Evolutionary conservation across 2,329 filamentous ascomycete genomes (phyloP), one percentile per base, ranked within the genome.

Genomic region (Calonectria honghensis): DNA sequence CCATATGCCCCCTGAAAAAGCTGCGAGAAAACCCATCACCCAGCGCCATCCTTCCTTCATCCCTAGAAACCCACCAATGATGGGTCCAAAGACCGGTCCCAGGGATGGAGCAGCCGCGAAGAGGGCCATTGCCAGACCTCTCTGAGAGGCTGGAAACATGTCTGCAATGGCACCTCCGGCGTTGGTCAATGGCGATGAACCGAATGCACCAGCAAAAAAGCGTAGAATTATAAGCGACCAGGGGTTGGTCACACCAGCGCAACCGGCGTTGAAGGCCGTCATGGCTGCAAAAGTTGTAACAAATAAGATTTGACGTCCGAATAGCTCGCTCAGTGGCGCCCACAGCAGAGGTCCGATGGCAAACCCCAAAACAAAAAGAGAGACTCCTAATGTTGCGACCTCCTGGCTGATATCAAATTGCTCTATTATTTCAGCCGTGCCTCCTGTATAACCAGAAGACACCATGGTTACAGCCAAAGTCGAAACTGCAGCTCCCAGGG

Each of bases 191-290:
- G 91, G 90, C 0, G 91, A 91, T 0, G 91, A 90, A 1, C 91
- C 92, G 77, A 93, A 93, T 3, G 89, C 85, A 35, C 92, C 92
- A 18, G 90, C 90, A 63, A 94, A 89, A 84, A 94, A 94, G 10
- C 93, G 90, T 32, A 94, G 86, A 18, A 94, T 88, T 13, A 95
- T 81, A 2, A 95, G 85, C 0, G 90, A 39, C 35, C 14, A 13
- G 2, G 57, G 0, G 24, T 61, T 61, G 2, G 29, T 37, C 9
- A 32, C 57, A 5, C 57, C 57, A 41, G 57, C 57, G 13, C 57
- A 61, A 2, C 57, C 57, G 20, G 57, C 57, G 13, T 61, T 61
- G 24, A 61, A 61, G 14, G 57, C 57, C 6, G 57, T 61, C 57
- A 61, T 61, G 35, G 57, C 57, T 4, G 57, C 57, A 20, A 24